phyloP scores from a whole-genome alignment of 805 yeast species.

The Candida hispaniensis region DNA sequence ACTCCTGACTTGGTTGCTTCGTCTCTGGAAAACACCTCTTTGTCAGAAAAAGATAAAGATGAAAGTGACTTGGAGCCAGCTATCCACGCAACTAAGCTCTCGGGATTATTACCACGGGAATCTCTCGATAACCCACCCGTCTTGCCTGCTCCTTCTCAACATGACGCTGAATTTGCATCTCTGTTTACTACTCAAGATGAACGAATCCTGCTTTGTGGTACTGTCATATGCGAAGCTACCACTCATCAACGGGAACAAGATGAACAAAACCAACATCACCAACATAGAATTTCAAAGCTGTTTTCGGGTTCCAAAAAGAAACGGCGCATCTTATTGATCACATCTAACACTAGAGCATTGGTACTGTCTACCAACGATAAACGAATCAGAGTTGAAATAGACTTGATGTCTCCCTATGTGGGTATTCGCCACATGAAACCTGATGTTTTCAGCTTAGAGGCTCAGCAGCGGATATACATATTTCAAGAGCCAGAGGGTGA shows the following conservation, averaged over 20 bases:
- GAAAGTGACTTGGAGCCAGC: no score
- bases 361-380: slow-evolving; percentile 26
- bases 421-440: slow-evolving; percentile 22
- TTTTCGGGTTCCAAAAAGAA: slow-evolving; percentile 24
- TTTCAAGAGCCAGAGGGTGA: slow-evolving; percentile 28
- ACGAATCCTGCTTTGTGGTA: slow-evolving; percentile 38
- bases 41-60: no score
- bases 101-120: slow-evolving; percentile 7
- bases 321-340: slow-evolving; percentile 27
- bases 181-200: slow-evolving; percentile 37
- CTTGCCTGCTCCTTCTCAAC: slow-evolving; percentile 35
- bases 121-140: slow-evolving; percentile 10
- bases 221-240: slow-evolving; percentile 24
- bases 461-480: slow-evolving; percentile 27
- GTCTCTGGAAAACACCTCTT: no score
- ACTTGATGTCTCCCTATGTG: slow-evolving; percentile 28
- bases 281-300: slow-evolving; percentile 26
- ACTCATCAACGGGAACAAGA: slow-evolving; percentile 20
- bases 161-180: slow-evolving; percentile 41
- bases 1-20: no score
- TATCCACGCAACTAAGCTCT: slow-evolving; percentile 11
- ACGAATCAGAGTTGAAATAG: slow-evolving; percentile 27
- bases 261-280: slow-evolving; percentile 19
- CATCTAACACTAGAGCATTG: slow-evolving; percentile 29
- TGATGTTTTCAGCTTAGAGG: slow-evolving; percentile 28